Base-by-base conservation (phyloP, 495 filamentous ascomycete species). In the Lepraria neglecta region DNA sequence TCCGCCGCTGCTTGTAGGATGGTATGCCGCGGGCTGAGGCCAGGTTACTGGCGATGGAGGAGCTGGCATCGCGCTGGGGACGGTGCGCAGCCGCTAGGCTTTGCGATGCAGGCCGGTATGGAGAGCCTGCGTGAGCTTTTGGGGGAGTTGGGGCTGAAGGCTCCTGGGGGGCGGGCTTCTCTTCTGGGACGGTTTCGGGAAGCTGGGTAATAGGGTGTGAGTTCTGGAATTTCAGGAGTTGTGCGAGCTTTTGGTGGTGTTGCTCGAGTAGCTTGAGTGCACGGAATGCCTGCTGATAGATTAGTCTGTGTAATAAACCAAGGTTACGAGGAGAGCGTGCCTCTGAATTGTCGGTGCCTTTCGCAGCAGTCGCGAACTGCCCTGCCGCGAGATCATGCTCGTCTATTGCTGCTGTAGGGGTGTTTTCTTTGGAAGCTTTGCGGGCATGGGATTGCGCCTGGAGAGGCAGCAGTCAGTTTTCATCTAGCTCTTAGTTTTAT, bases 31-130 rank as follows among this genome's bases (percentile, higher is more conserved):
- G 79, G 6, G 91, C 92, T 3, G 89, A 91, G 0, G 92, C 92
- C 9, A 97, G 76, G 65, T 96, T 95, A 69, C 85, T 96, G 42
- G 90, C 92, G 59, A 96, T 95, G 4, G 91, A 95, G 0, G 92
- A 92, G 6, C 84, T 81, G 38, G 86, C 73, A 57, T 90, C 90
- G 48, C 86, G 83, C 65, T 67, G 79, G 56, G 69, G 81, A 66
- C 77, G 75, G 65, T 73, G 86, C 69, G 71, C 76, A 70, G 70
- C 76, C 33, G 69, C 66, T 9, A 78, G 69, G 33, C 69, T 77
- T 60, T 78, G 79, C 45, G 76, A 75, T 47, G 78, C 75, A 53
- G 47, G 67, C 40, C n/a, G 56, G 40, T 62, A 63, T 73, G 77
- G 24, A 64, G 72, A 67, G 61, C 68, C 61, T 68, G 73, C 64